Evolutionary conservation across 2,329 filamentous ascomycete species (phyloP).

Genomic region (Hyphodiscus sp.): DNA sequence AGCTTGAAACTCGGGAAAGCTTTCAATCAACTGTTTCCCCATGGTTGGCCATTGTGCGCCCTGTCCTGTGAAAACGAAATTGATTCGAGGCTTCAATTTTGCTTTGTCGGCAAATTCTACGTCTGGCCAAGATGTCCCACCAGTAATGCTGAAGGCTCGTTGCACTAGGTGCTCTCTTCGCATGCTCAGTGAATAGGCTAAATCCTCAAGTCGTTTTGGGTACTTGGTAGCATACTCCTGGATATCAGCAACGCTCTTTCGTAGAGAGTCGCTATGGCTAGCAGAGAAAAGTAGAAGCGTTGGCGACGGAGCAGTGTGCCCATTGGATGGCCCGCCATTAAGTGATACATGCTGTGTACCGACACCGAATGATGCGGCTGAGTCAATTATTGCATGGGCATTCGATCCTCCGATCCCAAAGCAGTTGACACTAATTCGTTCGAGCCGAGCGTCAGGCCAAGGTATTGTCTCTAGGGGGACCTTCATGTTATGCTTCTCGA

Average conservation of each 20-base stretch:
- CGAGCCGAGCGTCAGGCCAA: conserved; percentile 7
- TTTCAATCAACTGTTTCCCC: background rate
- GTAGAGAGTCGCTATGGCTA: conserved; percentile 3
- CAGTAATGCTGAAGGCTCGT: conserved; percentile 1
- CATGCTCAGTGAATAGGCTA: conserved; percentile 6
- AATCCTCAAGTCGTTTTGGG: background rate
- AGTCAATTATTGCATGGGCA: conserved; percentile 14
- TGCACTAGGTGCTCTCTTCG: conserved; percentile 1
- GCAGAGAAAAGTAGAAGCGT: conserved; percentile 8
- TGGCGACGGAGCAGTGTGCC: background rate
- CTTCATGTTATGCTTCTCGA: conserved; percentile 28
- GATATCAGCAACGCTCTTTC: background rate
- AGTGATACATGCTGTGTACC: background rate
- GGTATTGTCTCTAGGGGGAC: conserved; percentile 14
- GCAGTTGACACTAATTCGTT: conserved; percentile 18
- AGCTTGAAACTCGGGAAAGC: background rate
- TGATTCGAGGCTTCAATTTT: background rate
- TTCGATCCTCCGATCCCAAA: conserved; percentile 23
- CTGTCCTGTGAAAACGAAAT: conserved; percentile 22
- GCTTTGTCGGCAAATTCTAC: background rate
- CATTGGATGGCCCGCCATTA: background rate
- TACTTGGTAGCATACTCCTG: background rate
- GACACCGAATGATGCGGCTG: conserved; percentile 2
- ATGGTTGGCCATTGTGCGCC: conserved; percentile 1
- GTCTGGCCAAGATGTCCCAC: background rate